Conservation (phyloP, 192 early-diverging fungal genomes). For the Coemansia sp. region DNA sequence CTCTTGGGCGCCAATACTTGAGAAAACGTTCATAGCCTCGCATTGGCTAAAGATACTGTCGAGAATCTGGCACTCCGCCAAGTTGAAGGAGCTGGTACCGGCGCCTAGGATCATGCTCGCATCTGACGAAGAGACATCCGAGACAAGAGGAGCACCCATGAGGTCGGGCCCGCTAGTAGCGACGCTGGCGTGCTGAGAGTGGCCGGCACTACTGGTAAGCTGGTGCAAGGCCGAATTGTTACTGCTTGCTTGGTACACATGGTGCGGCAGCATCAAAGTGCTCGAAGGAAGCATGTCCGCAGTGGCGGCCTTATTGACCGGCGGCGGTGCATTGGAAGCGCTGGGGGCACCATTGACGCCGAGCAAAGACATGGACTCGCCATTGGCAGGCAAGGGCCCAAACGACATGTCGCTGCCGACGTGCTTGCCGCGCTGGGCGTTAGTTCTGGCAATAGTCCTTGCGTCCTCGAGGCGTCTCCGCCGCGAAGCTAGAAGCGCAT, state of each 20-base stretch:
- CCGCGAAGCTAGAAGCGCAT: constrained; percentile 36
- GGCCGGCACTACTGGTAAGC: neutral
- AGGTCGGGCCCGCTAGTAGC: neutral
- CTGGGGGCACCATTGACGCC: neutral
- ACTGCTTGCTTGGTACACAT: neutral
- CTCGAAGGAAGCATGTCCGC: neutral
- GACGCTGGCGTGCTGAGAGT: neutral
- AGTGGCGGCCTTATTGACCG: neutral
- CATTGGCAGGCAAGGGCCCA: neutral
- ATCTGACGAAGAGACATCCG: neutral
- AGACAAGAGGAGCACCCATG: neutral
- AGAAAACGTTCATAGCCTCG: neutral
- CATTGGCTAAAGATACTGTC: neutral
- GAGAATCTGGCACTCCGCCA: neutral
- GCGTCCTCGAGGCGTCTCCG: constrained; percentile 44
- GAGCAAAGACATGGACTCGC: neutral
- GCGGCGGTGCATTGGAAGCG: neutral
- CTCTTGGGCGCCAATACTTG: neutral
- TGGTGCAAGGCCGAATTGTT: constrained; percentile 1
- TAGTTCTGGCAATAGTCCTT: constrained; percentile 46
- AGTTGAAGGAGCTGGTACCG: neutral
- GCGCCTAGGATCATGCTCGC: neutral
- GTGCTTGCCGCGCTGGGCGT: constrained; percentile 32
- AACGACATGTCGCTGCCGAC: neutral
- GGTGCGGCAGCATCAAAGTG: neutral